These are phyloP conservation scores for Prunus padus DNA, from an alignment of 306 rosid genomes.

Conservation along the genomic window DNA sequence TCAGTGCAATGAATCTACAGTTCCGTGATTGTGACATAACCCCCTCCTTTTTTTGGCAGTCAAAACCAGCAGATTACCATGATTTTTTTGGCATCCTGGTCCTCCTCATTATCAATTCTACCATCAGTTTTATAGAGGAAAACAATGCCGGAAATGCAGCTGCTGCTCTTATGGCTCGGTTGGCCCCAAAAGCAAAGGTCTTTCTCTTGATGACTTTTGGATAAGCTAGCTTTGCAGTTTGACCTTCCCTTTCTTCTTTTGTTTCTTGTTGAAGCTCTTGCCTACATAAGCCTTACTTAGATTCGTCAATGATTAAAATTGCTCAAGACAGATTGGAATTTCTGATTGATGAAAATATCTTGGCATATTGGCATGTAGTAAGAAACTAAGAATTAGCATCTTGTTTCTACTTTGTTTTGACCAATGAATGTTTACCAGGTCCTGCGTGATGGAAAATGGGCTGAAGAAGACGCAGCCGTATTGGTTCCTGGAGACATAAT, in stretches of 20 bases:
- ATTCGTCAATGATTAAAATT: not conserved
- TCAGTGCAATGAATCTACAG: not conserved
- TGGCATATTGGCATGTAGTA: no score
- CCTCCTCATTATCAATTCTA: conserved; percentile 62
- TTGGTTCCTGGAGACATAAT: conserved; percentile 79
- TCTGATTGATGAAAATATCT: not conserved
- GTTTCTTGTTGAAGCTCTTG: not conserved
- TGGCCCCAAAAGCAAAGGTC: conserved; percentile 74
- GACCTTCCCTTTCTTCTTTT: not conserved
- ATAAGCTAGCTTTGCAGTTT: not conserved
- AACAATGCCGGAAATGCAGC: conserved; percentile 88
- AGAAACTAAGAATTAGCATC: not conserved
- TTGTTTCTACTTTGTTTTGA: not conserved
- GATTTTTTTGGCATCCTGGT: conserved; percentile 63
- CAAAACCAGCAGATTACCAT: conserved; percentile 42
- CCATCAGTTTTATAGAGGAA: conserved; percentile 78
- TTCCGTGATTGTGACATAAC: not conserved
- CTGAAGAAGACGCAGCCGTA: conserved; percentile 68
- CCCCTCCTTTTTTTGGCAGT: conserved; percentile 31
- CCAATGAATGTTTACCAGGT: conserved; percentile 32
- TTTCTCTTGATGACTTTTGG: conserved; percentile 7
- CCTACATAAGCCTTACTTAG: not conserved
- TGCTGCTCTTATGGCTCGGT: conserved; percentile 61
- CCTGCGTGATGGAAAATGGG: conserved; percentile 71
- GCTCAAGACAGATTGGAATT: not conserved